Percentiles rank a stretch among this genome's conserved stretches.
Evolutionary conservation across 352 stramenopile species (phyloP).

Genomic region (Phytophthora podocarpi): DNA sequence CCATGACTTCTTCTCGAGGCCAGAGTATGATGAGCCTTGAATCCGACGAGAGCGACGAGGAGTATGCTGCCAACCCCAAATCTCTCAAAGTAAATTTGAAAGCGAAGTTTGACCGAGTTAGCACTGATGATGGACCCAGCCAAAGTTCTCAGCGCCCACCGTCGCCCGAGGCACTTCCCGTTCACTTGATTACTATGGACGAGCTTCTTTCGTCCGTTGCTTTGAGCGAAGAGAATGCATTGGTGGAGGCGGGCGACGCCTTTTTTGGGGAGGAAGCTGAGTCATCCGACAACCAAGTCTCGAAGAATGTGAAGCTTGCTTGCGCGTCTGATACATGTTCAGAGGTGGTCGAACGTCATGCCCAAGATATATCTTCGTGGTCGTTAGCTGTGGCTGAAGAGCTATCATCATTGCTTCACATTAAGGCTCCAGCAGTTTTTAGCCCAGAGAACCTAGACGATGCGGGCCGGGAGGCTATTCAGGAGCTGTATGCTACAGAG

Average conservation of each 20-base stretch:
- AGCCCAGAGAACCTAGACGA: conserved; percentile 40
- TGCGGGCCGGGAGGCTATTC: conserved; percentile 42
- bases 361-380: conserved; percentile 58
- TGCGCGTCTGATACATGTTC: conserved; percentile 44
- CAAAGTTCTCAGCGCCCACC: conserved; percentile 11
- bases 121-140: conserved; percentile 25
- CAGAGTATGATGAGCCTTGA: conserved; percentile 85
- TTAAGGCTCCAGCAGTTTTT: conserved; percentile 54
- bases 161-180: conserved; percentile 9
- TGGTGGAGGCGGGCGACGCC: neutral
- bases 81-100: conserved; percentile 78
- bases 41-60: conserved; percentile 60
- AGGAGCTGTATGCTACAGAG: conserved; percentile 53
- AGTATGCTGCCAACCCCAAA: conserved; percentile 52
- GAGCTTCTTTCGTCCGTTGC: conserved; percentile 40
- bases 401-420: conserved; percentile 48
- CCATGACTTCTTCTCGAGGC: conserved; percentile 43
- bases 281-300: neutral
- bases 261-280: conserved; percentile 36
- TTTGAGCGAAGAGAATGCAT: conserved; percentile 28
- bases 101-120: conserved; percentile 75
- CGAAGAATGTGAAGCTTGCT: conserved; percentile 41
- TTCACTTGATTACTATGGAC: conserved; percentile 48
- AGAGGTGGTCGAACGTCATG: conserved; percentile 50
- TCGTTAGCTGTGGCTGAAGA: conserved; percentile 47